These are phyloP conservation scores for Botrytis aclada DNA, from an alignment of 2,329 filamentous ascomycete species.

Conservation along the genomic window DNA sequence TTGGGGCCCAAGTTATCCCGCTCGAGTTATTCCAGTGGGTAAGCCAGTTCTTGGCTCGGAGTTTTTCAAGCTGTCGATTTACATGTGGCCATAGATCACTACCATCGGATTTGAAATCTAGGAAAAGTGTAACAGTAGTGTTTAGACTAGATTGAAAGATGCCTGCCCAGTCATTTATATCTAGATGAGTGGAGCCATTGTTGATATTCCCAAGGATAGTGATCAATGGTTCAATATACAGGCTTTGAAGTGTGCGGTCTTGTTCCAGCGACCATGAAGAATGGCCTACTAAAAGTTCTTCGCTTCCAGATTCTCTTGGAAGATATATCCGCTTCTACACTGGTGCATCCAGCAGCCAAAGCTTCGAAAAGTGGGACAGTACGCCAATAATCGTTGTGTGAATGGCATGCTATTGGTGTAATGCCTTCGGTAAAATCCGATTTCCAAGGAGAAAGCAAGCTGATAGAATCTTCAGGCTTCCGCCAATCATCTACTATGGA, in stretches of 20 bases:
- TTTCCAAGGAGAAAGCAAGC: neutral
- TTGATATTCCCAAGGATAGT: constrained; percentile 52
- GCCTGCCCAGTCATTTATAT: constrained; percentile 20
- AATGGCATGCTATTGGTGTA: constrained; percentile 25
- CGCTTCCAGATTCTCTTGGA: constrained; percentile 45
- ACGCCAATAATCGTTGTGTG: constrained; percentile 58
- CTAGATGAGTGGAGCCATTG: neutral
- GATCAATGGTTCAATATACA: constrained; percentile 59
- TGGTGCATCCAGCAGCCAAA: constrained; percentile 54
- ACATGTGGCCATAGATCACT: constrained; percentile 41
- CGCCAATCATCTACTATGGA: neutral
- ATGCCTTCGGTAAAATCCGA: neutral
- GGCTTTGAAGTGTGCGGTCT: constrained; percentile 51
- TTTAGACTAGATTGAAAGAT: constrained; percentile 24
- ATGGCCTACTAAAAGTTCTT: constrained; percentile 54
- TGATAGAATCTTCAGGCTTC: neutral
- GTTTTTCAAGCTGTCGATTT: constrained; percentile 39
- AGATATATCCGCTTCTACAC: constrained; percentile 61
- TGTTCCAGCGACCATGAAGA: constrained; percentile 50
- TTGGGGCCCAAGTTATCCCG: constrained; percentile 36
- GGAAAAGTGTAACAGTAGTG: constrained; percentile 41
- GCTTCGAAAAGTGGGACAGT: constrained; percentile 47
- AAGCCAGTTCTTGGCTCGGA: neutral
- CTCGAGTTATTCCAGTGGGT: neutral
- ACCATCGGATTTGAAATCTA: constrained; percentile 50